These are phyloP conservation scores for Epithemia pelagica DNA, from an alignment of 108 stramenopile species.

Conservation along the genomic window DNA sequence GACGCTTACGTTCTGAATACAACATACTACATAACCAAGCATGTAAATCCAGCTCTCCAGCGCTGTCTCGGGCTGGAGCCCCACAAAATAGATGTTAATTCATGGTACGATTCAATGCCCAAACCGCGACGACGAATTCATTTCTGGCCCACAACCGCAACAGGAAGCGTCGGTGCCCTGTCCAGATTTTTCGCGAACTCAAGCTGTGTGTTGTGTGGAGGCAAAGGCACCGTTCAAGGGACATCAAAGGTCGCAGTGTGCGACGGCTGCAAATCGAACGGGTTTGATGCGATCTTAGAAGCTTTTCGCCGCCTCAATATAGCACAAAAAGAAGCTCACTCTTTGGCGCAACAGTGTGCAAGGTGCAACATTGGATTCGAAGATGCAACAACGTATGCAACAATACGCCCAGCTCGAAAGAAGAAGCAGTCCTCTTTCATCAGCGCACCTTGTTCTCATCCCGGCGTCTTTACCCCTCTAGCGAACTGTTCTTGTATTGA, in stretches of 20 bases:
- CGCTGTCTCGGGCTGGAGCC: conserved; percentile 74
- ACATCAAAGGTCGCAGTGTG: conserved; percentile 64
- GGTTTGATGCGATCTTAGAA: conserved; percentile 25
- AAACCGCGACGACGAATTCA: conserved; percentile 78
- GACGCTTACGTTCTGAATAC: conserved; percentile 74
- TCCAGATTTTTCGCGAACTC: conserved; percentile 78
- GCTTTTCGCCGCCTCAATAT: conserved; percentile 46
- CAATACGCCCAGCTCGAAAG: not conserved
- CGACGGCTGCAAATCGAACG: conserved; percentile 40
- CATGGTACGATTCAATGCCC: conserved; percentile 66
- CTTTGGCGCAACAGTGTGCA: conserved; percentile 53
- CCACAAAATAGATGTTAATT: conserved; percentile 54
- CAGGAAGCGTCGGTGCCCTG: conserved; percentile 62
- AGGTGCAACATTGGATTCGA: conserved; percentile 71
- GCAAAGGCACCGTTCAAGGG: conserved; percentile 61
- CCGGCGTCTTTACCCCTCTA: conserved; percentile 40
- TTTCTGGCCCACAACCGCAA: conserved; percentile 69
- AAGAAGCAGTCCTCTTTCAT: not conserved
- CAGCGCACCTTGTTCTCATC: not conserved
- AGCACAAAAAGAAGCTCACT: conserved; percentile 38
- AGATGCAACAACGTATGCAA: conserved; percentile 55
- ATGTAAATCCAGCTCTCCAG: conserved; percentile 80
- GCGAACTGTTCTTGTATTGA: conserved; percentile 84
- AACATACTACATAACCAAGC: conserved; percentile 74
- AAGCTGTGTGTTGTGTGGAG: conserved; percentile 62